phyloP scores from a whole-genome alignment of 495 filamentous ascomycete species.

The Annulohypoxylon moriforme region DNA sequence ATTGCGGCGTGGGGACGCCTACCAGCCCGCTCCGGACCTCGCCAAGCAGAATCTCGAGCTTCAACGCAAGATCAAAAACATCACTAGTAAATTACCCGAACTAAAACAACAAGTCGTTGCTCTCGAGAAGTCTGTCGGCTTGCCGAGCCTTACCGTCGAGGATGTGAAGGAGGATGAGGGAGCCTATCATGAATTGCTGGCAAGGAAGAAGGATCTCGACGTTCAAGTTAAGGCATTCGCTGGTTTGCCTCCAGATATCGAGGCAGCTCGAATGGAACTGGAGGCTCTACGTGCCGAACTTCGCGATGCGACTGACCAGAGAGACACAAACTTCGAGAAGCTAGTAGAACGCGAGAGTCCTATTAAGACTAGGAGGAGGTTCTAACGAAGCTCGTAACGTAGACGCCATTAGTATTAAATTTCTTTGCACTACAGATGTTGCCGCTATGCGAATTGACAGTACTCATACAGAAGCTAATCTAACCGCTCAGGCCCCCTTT shows the following conservation, averaged over 20 bases:
- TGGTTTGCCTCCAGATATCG: conserved; percentile 75
- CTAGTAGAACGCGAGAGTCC: conserved; percentile 65
- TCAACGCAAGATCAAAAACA: conserved; percentile 68
- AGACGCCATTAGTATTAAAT: conserved; percentile 35
- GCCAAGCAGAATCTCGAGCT: conserved; percentile 70
- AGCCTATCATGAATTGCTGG: conserved; percentile 61
- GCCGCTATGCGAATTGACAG: conserved; percentile 25
- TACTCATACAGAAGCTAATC: conserved; percentile 27
- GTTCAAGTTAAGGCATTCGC: conserved; percentile 69
- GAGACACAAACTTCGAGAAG: conserved; percentile 77
- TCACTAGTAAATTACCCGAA: conserved; percentile 67
- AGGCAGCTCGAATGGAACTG: conserved; percentile 72
- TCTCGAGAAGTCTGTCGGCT: conserved; percentile 44
- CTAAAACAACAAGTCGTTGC: conserved; percentile 57
- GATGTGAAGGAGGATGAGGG: conserved; percentile 65
- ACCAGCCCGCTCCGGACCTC: conserved; percentile 62
- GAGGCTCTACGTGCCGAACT: conserved; percentile 72
- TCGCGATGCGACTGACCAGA: conserved; percentile 62
- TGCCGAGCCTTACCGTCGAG: conserved; percentile 52
- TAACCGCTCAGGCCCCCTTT: conserved; percentile 8
- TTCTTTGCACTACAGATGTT: conserved; percentile 36
- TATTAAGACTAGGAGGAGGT: conserved; percentile 49
- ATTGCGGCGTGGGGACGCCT: conserved; percentile 55
- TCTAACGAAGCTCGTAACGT: conserved; percentile 12
- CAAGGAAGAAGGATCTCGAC: conserved; percentile 67